phyloP scores from a whole-genome alignment of 2,329 filamentous ascomycete species.

The Botrytis fabae region DNA sequence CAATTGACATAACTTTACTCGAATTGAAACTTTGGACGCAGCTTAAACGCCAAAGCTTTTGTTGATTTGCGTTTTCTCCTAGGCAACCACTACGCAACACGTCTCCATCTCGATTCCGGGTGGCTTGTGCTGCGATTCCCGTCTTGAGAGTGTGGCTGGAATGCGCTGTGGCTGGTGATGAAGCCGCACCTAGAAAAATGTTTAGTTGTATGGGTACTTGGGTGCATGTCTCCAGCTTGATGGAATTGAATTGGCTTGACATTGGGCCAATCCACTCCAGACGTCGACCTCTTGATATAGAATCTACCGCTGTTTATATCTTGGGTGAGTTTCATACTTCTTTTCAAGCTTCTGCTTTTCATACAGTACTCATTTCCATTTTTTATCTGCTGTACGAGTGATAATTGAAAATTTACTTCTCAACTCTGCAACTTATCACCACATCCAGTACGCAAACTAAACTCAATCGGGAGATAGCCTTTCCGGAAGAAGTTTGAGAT shows the following conservation, averaged over 20 bases:
- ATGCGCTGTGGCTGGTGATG: not conserved
- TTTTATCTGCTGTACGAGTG: not conserved
- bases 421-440: not conserved
- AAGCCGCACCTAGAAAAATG: not conserved
- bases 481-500: slow-evolving; percentile 21
- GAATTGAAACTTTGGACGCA: not conserved
- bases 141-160: not conserved
- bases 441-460: slow-evolving; percentile 14
- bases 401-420: not conserved
- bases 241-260: not conserved
- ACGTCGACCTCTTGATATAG: not conserved
- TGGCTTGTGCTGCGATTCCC: not conserved
- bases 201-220: not conserved
- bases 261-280: not conserved
- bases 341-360: not conserved
- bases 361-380: not conserved
- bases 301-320: too few relatives aligned
- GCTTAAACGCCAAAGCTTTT: not conserved
- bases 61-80: slow-evolving; percentile 10
- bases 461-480: slow-evolving; percentile 17
- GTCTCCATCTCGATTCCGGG: not conserved
- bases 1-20: not conserved
- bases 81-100: slow-evolving; percentile 8
- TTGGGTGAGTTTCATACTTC: not conserved
- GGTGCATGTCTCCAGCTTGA: not conserved